Percentiles rank a stretch among this genome's conserved stretches.
These are phyloP conservation scores for Termitomyces sp. DNA, from an alignment of 768 basidiomycete genomes.

Conservation along the genomic window DNA sequence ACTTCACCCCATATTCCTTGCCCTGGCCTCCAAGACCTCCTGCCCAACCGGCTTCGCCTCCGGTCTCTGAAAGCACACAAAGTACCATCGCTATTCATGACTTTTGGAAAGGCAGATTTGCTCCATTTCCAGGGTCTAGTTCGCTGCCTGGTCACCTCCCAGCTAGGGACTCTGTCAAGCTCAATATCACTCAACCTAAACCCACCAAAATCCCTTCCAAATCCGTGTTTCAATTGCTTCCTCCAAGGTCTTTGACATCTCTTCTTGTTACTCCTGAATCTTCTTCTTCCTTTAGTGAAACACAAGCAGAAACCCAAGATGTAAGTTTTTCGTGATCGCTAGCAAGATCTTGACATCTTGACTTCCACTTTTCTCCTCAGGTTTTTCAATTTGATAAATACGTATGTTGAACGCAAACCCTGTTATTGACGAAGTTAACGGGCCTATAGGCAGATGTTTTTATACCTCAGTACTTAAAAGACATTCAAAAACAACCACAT, in stretches of 20 bases:
- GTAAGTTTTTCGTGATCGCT: slow-evolving; percentile 5
- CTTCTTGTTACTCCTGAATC: slow-evolving; percentile 4
- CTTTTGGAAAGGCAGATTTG: slow-evolving; percentile 37
- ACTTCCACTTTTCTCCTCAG: background rate
- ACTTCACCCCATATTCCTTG: background rate
- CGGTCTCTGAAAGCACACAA: background rate
- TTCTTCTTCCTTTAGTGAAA: slow-evolving; percentile 1
- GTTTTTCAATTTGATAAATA: slow-evolving; percentile 38
- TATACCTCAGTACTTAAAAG: slow-evolving; percentile 42
- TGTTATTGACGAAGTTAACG: background rate
- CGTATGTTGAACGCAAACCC: slow-evolving; percentile 19
- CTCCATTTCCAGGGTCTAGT: slow-evolving; percentile 34
- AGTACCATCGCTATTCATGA: slow-evolving; percentile 21
- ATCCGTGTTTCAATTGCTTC: slow-evolving; percentile 11
- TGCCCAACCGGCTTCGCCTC: background rate
- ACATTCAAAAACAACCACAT: slow-evolving; percentile 42
- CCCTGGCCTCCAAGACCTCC: background rate
- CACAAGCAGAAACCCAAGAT: slow-evolving; percentile 5
- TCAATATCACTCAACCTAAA: slow-evolving; percentile 14
- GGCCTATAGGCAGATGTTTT: slow-evolving; percentile 37
- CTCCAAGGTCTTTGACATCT: slow-evolving; percentile 14
- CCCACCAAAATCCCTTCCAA: slow-evolving; percentile 4
- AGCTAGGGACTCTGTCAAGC: slow-evolving; percentile 13
- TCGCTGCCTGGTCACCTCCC: slow-evolving; percentile 28
- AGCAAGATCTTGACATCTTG: background rate